A percentile compares a stretch with the other conserved stretches of the same genome.
Evolutionary conservation across 2,329 filamentous ascomycete species (phyloP).

Genomic region (Calonectria pseudoturangicola): DNA sequence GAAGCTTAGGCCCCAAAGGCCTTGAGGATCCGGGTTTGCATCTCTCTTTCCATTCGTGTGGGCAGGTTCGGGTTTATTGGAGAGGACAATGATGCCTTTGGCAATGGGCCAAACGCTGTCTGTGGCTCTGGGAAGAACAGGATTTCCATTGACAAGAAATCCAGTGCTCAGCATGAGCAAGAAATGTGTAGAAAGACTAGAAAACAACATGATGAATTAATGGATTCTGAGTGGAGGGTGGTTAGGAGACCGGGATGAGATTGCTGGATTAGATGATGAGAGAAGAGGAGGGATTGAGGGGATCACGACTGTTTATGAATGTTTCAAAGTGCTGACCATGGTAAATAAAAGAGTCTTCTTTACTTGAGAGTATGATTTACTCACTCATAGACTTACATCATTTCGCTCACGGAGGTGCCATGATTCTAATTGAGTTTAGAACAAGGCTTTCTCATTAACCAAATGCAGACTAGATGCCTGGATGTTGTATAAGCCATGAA

Average conservation of each 20-base stretch:
- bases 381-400: not conserved
- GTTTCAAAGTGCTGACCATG: not conserved
- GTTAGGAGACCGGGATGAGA: not conserved
- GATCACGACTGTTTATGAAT: not conserved
- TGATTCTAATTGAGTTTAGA: not conserved
- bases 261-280: not conserved
- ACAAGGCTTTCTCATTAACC: not conserved
- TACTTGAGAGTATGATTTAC: no score
- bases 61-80: not conserved
- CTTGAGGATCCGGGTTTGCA: not conserved
- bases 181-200: not conserved
- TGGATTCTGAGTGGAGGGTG: not conserved
- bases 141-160: not conserved
- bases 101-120: not conserved
- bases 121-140: not conserved
- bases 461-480: not conserved
- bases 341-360: no score
- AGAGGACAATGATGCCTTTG: not conserved
- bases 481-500: not conserved
- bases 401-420: not conserved
- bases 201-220: not conserved
- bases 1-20: not conserved
- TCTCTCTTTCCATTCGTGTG: not conserved
- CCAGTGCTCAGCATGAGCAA: not conserved
- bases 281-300: no score